Evolutionary conservation across 495 filamentous ascomycete genomes (phyloP), one percentile per base, ranked within the genome.

Genomic region (Neurospora sp.): DNA sequence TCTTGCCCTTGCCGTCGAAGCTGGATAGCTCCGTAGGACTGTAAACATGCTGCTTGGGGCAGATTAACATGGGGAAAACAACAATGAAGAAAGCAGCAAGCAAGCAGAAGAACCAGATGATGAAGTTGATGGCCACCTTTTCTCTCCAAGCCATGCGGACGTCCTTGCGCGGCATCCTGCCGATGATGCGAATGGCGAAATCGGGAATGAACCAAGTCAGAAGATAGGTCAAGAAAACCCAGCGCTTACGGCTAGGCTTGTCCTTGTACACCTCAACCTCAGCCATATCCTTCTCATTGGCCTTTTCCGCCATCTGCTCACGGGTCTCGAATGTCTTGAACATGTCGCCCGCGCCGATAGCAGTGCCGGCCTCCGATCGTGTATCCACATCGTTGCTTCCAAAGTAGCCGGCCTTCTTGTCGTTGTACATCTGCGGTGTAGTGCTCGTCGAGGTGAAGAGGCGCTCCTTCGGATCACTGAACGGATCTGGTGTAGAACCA

Each of bases 51-150:
- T 98, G 96, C 39, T 84, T 94, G 1, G 96, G 96, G 83, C 96
- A 99, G 78, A 99, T 91, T 72, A 98, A 84, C 75, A 86, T 83
- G 21, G 96, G 96, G 81, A 99, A 96, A 77, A 89, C 87, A 72
- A 98, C 90, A 79, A 92, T 89, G 86, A 99, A 93, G 86, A 98
- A 99, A 66, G 92, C 86, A 4, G 92, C 89, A 75, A 92, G 84
- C 69, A 83, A 84, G 82, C 96, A 98, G 77, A 86, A 86, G 74
- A 95, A 87, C 96, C 96, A 99, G 79, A 99, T 99, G 81, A 98
- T 88, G 76, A 98, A 82, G 85, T 99, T 99, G 87, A 99, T 99
- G 40, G 96, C 96, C 72, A 98, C 82, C 86, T 99, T 99, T 80
- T 99, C 96, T 74, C 96, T 88, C 96, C 96, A 99, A 4, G 96